phyloP scores from a whole-genome alignment of 208 protist genomes.

The Leishmania guyanensis region DNA sequence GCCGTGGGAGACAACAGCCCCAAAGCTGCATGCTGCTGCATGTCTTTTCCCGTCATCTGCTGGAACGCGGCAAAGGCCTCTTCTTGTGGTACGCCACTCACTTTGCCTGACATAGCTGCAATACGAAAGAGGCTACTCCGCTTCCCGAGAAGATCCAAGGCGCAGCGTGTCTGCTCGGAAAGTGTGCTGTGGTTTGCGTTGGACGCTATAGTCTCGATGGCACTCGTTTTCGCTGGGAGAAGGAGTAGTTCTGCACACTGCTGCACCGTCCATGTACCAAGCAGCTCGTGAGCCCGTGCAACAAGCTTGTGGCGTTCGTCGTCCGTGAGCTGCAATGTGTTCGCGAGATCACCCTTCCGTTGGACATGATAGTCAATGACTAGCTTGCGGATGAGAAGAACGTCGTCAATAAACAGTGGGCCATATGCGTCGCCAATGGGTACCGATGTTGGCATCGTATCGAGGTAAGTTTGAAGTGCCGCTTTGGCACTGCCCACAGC shows the following conservation, averaged over 20 bases:
- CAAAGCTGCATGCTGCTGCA: background rate
- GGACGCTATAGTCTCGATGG: background rate
- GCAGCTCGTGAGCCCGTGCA: background rate
- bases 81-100: background rate
- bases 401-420: constrained; percentile 6
- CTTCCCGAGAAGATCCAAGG: background rate
- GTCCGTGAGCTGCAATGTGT: background rate
- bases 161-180: constrained; percentile 4
- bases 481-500: background rate
- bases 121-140: constrained; percentile 1
- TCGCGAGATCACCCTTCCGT: background rate
- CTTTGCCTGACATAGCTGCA: background rate
- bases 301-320: background rate
- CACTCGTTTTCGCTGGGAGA: background rate
- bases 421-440: background rate
- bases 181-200: background rate
- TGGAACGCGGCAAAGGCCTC: background rate
- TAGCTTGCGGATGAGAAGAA: constrained; percentile 6
- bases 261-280: constrained; percentile 6
- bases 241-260: constrained; percentile 2
- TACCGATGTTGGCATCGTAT: background rate
- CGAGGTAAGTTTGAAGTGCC: background rate
- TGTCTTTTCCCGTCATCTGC: background rate
- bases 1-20: background rate
- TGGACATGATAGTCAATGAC: constrained; percentile 2